These are phyloP conservation scores for Pseudogymnoascus sp. DNA, from an alignment of 2,329 filamentous ascomycete species.

Conservation along the genomic window DNA sequence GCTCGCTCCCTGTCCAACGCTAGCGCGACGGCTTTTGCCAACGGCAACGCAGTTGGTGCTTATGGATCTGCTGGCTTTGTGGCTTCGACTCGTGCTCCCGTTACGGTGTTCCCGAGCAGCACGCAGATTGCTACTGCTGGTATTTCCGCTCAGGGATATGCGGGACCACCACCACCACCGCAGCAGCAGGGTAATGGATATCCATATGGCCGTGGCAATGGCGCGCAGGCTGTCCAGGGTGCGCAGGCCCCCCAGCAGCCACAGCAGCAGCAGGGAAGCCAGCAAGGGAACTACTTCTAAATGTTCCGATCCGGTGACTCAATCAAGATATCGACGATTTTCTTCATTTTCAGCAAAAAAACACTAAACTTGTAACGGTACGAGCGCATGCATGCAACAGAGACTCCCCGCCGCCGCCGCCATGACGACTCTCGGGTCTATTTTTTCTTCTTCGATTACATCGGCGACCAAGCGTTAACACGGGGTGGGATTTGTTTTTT, in stretches of 20 bases:
- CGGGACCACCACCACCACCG: background rate
- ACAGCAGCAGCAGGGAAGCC: background rate
- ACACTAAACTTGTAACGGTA: conserved; percentile 4
- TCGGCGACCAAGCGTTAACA: background rate
- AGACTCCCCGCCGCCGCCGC: conserved; percentile 1
- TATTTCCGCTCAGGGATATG: background rate
- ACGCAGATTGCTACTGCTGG: background rate
- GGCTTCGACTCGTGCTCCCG: background rate
- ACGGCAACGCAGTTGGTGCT: conserved; percentile 17
- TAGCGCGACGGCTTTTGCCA: conserved; percentile 20
- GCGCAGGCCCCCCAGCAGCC: background rate
- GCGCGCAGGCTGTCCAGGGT: background rate
- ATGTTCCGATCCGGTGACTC: background rate
- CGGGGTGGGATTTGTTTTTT: background rate
- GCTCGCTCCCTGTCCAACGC: conserved; percentile 26
- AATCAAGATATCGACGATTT: conserved; percentile 5
- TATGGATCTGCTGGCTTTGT: conserved; percentile 16
- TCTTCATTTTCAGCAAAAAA: conserved; percentile 1
- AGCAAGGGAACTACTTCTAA: conserved; percentile 6
- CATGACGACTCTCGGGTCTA: background rate
- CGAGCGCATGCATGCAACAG: conserved; percentile 5
- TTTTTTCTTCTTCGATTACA: background rate
- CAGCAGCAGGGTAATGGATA: conserved; percentile 3
- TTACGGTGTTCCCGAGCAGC: background rate
- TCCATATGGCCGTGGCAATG: background rate